Evolutionary conservation across 1,139 yeast species (phyloP), one percentile per base, ranked within the genome.

Genomic region (Torulaspora globosa): DNA sequence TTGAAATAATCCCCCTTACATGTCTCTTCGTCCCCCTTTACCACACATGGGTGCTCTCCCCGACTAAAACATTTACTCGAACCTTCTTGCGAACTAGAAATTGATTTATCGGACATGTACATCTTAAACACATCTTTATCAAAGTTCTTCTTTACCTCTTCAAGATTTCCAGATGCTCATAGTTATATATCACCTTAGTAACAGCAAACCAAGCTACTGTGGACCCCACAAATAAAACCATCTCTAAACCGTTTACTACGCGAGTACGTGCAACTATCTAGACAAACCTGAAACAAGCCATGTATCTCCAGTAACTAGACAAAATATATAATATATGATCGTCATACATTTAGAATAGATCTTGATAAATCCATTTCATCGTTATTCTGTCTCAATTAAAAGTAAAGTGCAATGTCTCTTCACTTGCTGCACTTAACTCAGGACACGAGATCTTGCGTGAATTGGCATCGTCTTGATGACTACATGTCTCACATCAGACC

Each of bases 151-250:
- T 39, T 40, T 21, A 28, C 35, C 18, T 39, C 47, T 18, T 44
- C 41, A n/a, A 27, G 5, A 44, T 31, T 32, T 39, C 41, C 32
- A 31, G 34, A 14, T 27, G 30, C 16, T 36, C 33, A 18, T 24
- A 38, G 15, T 28, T 23, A 30, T 35, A 34, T 16, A 36, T 33
- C 24, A 29, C 16, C 29, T 39, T 29, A 27, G 31, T 26, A 16
- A 44, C 35, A n/a, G 39, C 36, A 29, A 34, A 44, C 9, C 31
- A 34, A 16, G 36, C 33, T 19, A 44, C 28, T n/a, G 26, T 28
- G 38, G 37, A 36, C 21, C 47, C 47, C 10, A 24, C 24, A 24
- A 38, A 28, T 11, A 44, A 31, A 14, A 31, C 39, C 41, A 36
- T 36, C 29, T 14, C 31, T 26, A 10, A 18, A 31, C 34, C 16